Evolutionary conservation across 352 stramenopile genomes (phyloP), one percentile per base, ranked within the genome.

Genomic region (Phytophthora syringae): DNA sequence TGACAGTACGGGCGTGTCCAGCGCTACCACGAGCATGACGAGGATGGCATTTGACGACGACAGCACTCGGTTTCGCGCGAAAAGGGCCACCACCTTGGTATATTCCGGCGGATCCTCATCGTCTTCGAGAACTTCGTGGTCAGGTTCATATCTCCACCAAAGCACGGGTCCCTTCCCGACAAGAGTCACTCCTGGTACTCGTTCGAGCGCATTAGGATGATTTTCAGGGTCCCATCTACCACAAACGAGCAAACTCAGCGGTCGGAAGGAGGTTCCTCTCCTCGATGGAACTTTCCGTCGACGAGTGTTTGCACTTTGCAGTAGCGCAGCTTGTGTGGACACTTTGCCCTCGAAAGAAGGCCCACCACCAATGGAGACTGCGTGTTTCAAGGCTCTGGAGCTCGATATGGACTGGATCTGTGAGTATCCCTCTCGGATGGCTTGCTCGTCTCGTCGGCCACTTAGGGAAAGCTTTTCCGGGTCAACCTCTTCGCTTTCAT

Each of bases 341-440:
- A 16, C 40, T 65, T 47, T 55, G 22, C 25, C 36, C 25, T 43
- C 32, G 45, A 40, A 63, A 36, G 25, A 69, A 54, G 44, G 62
- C 39, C 36, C 64, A 7, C 37, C 45, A 56, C 25, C 72, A 47
- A 74, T 57, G n/a, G 82, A 79, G 13, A 88, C 51, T 13, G 75
- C 76, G 18, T 82, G 66, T 42, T 90, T 72, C n/a, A 94, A 53
- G 1, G 86, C 86, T 27, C 86, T 52, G 15, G 75, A 50, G 15
- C 49, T 78, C 22, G 86, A 93, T 51, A 94, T 76, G 18, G 82
- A 92, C 70, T 88, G 84, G 49, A 94, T 91, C 56, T 94, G 86
- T 16, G 72, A 90, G 52, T 89, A 92, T 4, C 86, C 86, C 34
- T 89, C 64, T 7, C 60, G 77, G 44, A 94, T 89, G 10, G 84